phyloP scores from a whole-genome alignment of 345 rosid species.

The Populus alba region DNA sequence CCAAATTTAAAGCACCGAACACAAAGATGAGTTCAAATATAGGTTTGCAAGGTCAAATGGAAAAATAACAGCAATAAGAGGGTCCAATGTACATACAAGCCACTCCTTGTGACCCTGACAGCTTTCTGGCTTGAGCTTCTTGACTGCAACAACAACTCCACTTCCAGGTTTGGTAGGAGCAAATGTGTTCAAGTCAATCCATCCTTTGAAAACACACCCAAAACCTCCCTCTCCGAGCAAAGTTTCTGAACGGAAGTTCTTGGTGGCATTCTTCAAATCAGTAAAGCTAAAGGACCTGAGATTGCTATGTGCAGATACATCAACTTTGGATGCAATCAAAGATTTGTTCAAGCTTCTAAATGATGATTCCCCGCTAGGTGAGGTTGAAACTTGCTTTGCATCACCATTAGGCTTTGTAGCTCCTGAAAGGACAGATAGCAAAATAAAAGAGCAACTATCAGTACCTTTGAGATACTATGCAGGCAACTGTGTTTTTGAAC shows the following conservation, averaged over 20 bases:
- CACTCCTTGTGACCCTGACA: constrained; percentile 77
- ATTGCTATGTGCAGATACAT: constrained; percentile 28
- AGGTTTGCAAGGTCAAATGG: neutral
- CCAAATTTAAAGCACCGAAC: neutral
- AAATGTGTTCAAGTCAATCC: constrained; percentile 52
- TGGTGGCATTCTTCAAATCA: constrained; percentile 58
- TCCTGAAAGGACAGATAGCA: constrained; percentile 26
- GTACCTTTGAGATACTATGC: neutral
- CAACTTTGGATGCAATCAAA: constrained; percentile 16
- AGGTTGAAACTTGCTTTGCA: constrained; percentile 19
- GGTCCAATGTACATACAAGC: constrained; percentile 48
- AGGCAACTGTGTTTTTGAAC: neutral
- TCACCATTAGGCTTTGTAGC: constrained; percentile 19
- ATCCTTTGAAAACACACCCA: constrained; percentile 66
- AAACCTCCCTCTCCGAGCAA: constrained; percentile 69
- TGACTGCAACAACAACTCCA: constrained; percentile 57
- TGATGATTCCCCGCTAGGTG: constrained; percentile 12
- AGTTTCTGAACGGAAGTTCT: constrained; percentile 51
- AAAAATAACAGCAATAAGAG: neutral
- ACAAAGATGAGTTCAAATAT: constrained; percentile 3
- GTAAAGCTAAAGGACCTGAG: constrained; percentile 52
- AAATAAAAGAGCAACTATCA: neutral
- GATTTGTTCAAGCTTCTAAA: constrained; percentile 25
- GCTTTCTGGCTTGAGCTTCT: constrained; percentile 61
- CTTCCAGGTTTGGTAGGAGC: constrained; percentile 58